Conservation (phyloP, 140 eudicot species). For the Oenanthe javanica region DNA sequence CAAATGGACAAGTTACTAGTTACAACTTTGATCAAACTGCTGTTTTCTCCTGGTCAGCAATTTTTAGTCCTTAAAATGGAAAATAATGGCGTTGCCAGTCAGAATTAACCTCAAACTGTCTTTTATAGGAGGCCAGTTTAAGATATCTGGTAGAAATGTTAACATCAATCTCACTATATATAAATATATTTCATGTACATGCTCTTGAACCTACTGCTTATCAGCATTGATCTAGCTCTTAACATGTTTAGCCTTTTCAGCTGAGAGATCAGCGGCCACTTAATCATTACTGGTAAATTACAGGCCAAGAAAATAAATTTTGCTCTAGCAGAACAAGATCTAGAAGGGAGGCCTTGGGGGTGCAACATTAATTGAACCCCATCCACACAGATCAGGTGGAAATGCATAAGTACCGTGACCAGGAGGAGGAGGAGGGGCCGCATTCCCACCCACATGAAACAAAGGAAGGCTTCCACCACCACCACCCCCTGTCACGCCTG, state of each 20-base stretch:
- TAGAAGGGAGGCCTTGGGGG: constrained; percentile 26
- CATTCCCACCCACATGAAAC: constrained; percentile 5
- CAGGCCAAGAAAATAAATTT: not conserved
- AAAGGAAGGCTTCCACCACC: constrained; percentile 18
- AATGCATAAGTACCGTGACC: constrained; percentile 18
- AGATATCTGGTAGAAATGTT: too few species aligned
- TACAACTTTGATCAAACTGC: too few species aligned
- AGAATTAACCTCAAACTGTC: too few species aligned
- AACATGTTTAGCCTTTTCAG: too few species aligned
- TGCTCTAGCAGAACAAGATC: not conserved
- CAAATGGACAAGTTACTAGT: too few species aligned
- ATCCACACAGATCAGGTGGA: constrained; percentile 42
- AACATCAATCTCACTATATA: not conserved
- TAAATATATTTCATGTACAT: not conserved
- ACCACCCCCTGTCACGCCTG: too few species aligned
- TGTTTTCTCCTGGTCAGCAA: too few species aligned
- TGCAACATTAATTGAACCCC: constrained; percentile 23
- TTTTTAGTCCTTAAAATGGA: too few species aligned
- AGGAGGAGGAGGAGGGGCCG: not conserved
- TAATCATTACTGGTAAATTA: not conserved
- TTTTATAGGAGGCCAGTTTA: too few species aligned
- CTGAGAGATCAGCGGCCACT: not conserved
- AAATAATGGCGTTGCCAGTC: too few species aligned
- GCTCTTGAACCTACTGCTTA: not conserved
- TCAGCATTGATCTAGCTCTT: not conserved